Base-by-base conservation (phyloP, 1,284 basidiomycete genomes). In the Vanrija sp. region DNA sequence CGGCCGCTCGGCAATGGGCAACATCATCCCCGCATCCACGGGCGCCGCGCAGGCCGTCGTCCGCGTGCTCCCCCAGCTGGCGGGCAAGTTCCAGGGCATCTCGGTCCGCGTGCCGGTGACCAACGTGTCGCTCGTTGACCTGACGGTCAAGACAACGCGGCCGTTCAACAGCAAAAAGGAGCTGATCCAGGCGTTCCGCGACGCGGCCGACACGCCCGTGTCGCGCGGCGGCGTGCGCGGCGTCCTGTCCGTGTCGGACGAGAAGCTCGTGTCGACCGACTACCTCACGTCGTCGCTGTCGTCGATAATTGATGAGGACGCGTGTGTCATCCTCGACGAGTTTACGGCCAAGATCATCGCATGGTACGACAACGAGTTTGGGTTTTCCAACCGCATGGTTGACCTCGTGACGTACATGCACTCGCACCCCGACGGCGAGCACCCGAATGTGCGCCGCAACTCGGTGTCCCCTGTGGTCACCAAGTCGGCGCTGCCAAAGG, bases 121-220 rank as follows among this genome's bases (percentile, higher is more conserved):
- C 57, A 78, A 78, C 61, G 77, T 78, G 44, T 74, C 72, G 39
- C 70, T 78, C 25, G 76, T 78, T 51, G 76, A 78, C 64, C 66
- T 78, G 21, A 78, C 77, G 14, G 76, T 78, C 34, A 65, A 62
- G n/a, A 67, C 78, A 38, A 51, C 53, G 6, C 62, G 58, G 4
- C 72, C 75, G 10, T 74, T 74, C 29, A 51, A 58, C 7, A 62
- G 63, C 38, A 75, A 74, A 57, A 71, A 73, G 29, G 69, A 68
- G n/a, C 68, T 78, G 25, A 67, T 78, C 46, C 54, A 49, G 14
- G 72, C 76, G 2, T 70, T 78, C 58, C 65, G 72, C 21, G 55
- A 57, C 7, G 76, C 75, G 2, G 68, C 73, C n/a, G 39, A 50
- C 44, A 51, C 51, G 45, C 51, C 53, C 34, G 56, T 57, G 38